Percentiles rank a stretch among this genome's conserved stretches.
These are phyloP conservation scores for Zygosaccharomyces pseudorouxii DNA, from an alignment of 805 yeast species.

Conservation along the genomic window DNA sequence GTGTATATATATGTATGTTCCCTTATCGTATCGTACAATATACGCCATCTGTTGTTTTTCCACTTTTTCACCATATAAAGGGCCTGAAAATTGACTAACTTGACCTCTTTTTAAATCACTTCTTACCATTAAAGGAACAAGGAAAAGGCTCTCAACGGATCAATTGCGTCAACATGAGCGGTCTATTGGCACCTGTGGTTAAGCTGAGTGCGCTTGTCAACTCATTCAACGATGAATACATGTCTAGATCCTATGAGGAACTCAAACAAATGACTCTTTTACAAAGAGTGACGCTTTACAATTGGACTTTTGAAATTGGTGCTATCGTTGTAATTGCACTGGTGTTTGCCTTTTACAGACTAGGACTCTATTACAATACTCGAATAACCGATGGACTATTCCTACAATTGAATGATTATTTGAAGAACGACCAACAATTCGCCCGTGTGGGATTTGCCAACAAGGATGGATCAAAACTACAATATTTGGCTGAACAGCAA, in stretches of 20 bases:
- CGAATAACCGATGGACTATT: slow-evolving; percentile 51
- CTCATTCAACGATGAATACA: slow-evolving; percentile 30
- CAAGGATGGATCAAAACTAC: slow-evolving; percentile 18
- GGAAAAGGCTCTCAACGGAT: neutral
- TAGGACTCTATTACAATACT: slow-evolving; percentile 60
- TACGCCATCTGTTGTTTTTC: neutral
- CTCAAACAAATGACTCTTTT: slow-evolving; percentile 53
- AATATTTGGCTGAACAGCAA: slow-evolving; percentile 38
- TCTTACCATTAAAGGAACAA: neutral
- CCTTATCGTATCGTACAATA: neutral
- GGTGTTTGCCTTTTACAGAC: slow-evolving; percentile 47
- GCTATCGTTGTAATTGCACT: slow-evolving; percentile 48
- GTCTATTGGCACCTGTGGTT: neutral
- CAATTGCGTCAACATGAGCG: neutral
- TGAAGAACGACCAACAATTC: slow-evolving; percentile 56
- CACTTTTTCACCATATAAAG: neutral
- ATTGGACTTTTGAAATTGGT: slow-evolving; percentile 72
- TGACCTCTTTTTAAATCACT: neutral
- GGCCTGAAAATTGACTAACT: neutral
- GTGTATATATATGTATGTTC: neutral
- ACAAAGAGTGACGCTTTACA: slow-evolving; percentile 55
- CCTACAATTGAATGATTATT: slow-evolving; percentile 44
- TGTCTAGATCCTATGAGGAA: slow-evolving; percentile 41
- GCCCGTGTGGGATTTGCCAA: slow-evolving; percentile 50
- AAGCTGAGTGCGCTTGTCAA: slow-evolving; percentile 14